These are phyloP conservation scores for Xylaria telfairii DNA, from an alignment of 495 filamentous ascomycete species.

Conservation along the genomic window DNA sequence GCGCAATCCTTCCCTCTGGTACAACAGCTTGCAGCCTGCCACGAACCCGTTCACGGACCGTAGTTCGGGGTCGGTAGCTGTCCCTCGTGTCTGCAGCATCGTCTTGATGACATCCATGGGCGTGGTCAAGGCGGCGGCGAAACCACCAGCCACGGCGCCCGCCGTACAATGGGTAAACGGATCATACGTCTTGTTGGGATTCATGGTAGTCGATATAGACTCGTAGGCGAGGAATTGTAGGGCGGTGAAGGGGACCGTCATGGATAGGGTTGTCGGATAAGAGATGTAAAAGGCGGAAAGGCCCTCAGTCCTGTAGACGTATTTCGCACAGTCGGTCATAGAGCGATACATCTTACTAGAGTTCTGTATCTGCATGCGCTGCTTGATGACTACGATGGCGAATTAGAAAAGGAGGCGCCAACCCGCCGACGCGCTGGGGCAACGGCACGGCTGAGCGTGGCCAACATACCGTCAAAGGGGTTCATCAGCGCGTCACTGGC, in stretches of 20 bases:
- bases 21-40: slow-evolving; percentile 82
- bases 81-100: slow-evolving; percentile 89
- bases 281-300: slow-evolving; percentile 95
- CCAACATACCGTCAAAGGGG: slow-evolving; percentile 89
- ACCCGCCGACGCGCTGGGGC: not conserved
- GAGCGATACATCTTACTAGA: slow-evolving; percentile 83
- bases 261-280: slow-evolving; percentile 96
- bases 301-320: slow-evolving; percentile 87
- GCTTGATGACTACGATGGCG: slow-evolving; percentile 82
- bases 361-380: slow-evolving; percentile 97
- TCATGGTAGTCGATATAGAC: slow-evolving; percentile 91
- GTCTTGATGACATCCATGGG: slow-evolving; percentile 99
- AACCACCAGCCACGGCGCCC: slow-evolving; percentile 88
- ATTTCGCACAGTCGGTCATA: slow-evolving; percentile 80
- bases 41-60: slow-evolving; percentile 82
- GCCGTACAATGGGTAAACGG: slow-evolving; percentile 90
- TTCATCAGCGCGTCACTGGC: slow-evolving; percentile 99
- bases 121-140: slow-evolving; percentile 92
- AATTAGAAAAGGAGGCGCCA: slow-evolving; percentile 29
- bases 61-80: slow-evolving; percentile 79
- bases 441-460: not conserved
- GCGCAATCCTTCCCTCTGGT: slow-evolving; percentile 77
- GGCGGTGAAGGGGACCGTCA: slow-evolving; percentile 98
- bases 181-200: slow-evolving; percentile 83
- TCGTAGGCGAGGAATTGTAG: slow-evolving; percentile 97